Base-by-base conservation (phyloP, 2,329 filamentous ascomycete genomes). In the Cladosporium austrohemisphaericum region DNA sequence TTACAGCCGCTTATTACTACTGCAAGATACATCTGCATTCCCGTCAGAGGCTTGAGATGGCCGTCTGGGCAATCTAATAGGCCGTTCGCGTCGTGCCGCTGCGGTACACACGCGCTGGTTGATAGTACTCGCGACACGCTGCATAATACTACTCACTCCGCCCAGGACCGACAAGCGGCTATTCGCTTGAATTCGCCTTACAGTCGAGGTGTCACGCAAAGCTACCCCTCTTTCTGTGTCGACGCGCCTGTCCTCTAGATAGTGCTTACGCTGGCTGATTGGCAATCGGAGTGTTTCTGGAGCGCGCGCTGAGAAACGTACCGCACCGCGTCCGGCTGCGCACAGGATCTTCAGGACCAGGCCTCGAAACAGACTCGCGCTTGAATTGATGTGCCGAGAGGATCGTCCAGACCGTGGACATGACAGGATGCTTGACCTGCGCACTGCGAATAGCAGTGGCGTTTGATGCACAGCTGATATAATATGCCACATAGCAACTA, bases 331-430 rank as follows among this genome's bases (percentile, higher is more conserved):
- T 16, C 14, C 14, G 29, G 11, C 14, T 31, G 29, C 11, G 5
- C 11, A n/a, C 29, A 13, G 18, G 44, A 47, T 47, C 44, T 37
- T 47, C 44, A 47, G 44, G 44, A 38, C 44, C 13, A 37, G 16
- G 26, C 25, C 33, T 36, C 25, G 14, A 28, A 47, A 32, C 14
- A 20, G 33, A 20, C 32, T 28, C 33, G 44, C 44, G 44, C 33
- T 29, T 20, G 23, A 23, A 19, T 4, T 19, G 18, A 47, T 47
- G 44, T 47, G 44, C 44, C 44, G 44, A 31, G 31, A 14, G 28
- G 44, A 47, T 47, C 44, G 16, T 37, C 44, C 29, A 46, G 43
- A 16, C 22, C n/a, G 19, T 43, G n/a, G 11, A 31, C 28, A 31
- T 19, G n/a, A 32, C 26, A 18, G n/a, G 18, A 32, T 43, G 40